These are phyloP conservation scores for Verbascum thapsus DNA, from an alignment of 257 asterid species.

Conservation along the genomic window DNA sequence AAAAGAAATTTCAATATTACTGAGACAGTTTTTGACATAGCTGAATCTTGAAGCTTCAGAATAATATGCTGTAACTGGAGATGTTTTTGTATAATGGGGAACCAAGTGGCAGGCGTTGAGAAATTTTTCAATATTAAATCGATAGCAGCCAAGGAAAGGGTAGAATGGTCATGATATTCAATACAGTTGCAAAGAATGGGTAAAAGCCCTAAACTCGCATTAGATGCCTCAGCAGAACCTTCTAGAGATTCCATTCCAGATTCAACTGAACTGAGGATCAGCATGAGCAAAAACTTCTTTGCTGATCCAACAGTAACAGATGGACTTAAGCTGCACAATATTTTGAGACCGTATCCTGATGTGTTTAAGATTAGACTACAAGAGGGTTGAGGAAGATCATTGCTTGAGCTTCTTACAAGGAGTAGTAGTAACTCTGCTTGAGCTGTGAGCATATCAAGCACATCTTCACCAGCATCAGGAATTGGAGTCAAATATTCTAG, in stretches of 20 bases:
- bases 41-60: conserved; percentile 65
- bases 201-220: conserved; percentile 60
- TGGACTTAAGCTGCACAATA: conserved; percentile 49
- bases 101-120: conserved; percentile 71
- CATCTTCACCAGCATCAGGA: conserved; percentile 48
- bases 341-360: conserved; percentile 74
- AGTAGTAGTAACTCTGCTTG: conserved; percentile 75
- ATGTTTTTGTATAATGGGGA: conserved; percentile 72
- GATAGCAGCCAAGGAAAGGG: conserved; percentile 65
- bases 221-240: conserved; percentile 57
- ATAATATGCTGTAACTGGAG: conserved; percentile 63
- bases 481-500: conserved; percentile 52
- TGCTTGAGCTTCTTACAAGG: conserved; percentile 51
- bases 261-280: conserved; percentile 62
- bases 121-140: conserved; percentile 67
- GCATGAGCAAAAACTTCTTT: conserved; percentile 54
- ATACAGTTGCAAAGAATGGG: conserved; percentile 79
- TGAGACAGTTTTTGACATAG: conserved; percentile 38
- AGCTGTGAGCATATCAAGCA: conserved; percentile 64
- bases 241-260: conserved; percentile 39
- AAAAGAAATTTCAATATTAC: conserved; percentile 70
- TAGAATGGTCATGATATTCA: conserved; percentile 55
- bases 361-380: conserved; percentile 59
- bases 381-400: conserved; percentile 39
- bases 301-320: conserved; percentile 47